These are phyloP conservation scores for Theileria equi DNA, from an alignment of 169 alveolate genomes.

Conservation along the genomic window DNA sequence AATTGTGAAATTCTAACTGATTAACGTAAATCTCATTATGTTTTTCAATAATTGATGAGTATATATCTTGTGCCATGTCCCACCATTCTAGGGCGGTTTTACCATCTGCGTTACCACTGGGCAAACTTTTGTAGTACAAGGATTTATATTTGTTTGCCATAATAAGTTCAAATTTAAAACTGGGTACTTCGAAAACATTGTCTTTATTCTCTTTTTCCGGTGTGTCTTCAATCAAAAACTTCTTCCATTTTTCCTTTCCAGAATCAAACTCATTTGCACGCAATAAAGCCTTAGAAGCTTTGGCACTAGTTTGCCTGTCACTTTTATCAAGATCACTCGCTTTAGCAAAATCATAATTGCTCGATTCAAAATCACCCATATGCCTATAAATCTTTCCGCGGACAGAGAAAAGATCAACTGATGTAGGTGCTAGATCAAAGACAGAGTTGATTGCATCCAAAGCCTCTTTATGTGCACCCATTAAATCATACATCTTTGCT, in stretches of 20 bases:
- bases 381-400: slow-evolving; percentile 38
- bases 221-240: slow-evolving; percentile 31
- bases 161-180: slow-evolving; percentile 32
- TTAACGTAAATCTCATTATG: slow-evolving; percentile 24
- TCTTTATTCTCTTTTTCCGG: not conserved
- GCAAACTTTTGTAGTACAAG: not conserved
- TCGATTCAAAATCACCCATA: slow-evolving; percentile 16
- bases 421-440: slow-evolving; percentile 9
- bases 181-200: slow-evolving; percentile 30
- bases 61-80: slow-evolving; percentile 13
- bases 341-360: slow-evolving; percentile 24
- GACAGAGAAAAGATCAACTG: slow-evolving; percentile 15
- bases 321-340: slow-evolving; percentile 45
- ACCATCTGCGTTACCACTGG: too few relatives aligned
- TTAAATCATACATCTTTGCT: slow-evolving; percentile 27
- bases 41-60: slow-evolving; percentile 19
- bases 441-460: slow-evolving; percentile 10
- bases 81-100: not conserved
- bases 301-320: slow-evolving; percentile 51
- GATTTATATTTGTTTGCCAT: slow-evolving; percentile 3
- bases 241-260: slow-evolving; percentile 21
- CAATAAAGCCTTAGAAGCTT: slow-evolving; percentile 38
- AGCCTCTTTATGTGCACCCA: slow-evolving; percentile 18
- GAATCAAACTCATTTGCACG: slow-evolving; percentile 8
- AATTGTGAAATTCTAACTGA: slow-evolving; percentile 56